Percentiles rank a stretch among this genome's conserved stretches.
These are phyloP conservation scores for Fusarium sororula DNA, from an alignment of 2,329 filamentous ascomycete genomes.

Conservation along the genomic window DNA sequence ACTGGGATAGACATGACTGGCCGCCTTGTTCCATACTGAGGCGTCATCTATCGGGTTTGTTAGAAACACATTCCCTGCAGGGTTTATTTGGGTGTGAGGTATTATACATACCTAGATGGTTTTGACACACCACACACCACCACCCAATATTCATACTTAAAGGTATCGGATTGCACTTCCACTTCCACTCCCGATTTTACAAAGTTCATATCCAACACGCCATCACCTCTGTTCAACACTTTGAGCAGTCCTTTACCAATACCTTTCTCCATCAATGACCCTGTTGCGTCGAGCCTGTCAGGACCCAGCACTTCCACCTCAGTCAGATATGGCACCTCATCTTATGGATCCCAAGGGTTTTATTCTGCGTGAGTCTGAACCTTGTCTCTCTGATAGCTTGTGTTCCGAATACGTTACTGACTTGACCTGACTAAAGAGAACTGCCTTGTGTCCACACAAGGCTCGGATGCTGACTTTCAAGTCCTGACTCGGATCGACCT, in stretches of 20 bases:
- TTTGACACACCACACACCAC: neutral
- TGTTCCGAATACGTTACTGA: neutral
- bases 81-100: neutral
- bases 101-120: neutral
- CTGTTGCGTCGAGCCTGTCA: constrained; percentile 14
- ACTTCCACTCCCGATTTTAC: neutral
- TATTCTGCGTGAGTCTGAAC: constrained; percentile 8
- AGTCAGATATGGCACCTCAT: constrained; percentile 22
- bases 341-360: constrained; percentile 22
- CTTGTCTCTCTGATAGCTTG: neutral
- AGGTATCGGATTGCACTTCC: constrained; percentile 5
- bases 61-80: neutral
- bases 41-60: neutral
- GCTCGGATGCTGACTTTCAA: constrained; percentile 34
- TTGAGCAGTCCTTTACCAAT: neutral
- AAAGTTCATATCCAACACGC: neutral
- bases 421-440: constrained; percentile 36
- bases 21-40: constrained; percentile 4
- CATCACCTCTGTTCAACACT: neutral
- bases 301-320: neutral
- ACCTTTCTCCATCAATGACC: constrained; percentile 19
- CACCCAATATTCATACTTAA: constrained; percentile 9
- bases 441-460: constrained; percentile 38
- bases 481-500: constrained; percentile 38
- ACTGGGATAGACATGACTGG: constrained; percentile 4